Conservation (phyloP, 805 yeast genomes). For the Yamadazyma phyllophila region DNA sequence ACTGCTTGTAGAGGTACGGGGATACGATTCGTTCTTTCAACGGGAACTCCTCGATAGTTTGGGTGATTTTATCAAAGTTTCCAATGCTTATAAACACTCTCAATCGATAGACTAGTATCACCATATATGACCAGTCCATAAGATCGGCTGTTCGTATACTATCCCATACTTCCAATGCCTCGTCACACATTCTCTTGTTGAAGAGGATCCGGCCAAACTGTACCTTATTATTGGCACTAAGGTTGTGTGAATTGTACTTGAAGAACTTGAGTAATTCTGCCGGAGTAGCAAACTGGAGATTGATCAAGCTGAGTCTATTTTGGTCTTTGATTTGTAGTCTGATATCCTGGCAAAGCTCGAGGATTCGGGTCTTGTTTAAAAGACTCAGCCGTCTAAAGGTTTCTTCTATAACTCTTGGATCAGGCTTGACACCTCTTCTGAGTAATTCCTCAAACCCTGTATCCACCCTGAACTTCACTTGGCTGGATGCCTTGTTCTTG, state of each 20-base stretch:
- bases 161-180: constrained; percentile 20
- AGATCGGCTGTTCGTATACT: constrained; percentile 27
- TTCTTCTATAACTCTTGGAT: constrained; percentile 27
- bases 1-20: constrained; percentile 34
- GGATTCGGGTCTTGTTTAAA: constrained; percentile 10
- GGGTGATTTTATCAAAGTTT: constrained; percentile 19
- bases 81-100: constrained; percentile 20
- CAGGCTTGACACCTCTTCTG: constrained; percentile 36
- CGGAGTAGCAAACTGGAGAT: constrained; percentile 17
- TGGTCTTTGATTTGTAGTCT: constrained; percentile 14
- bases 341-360: constrained; percentile 12
- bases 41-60: constrained; percentile 28
- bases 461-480: constrained; percentile 28
- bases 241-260: constrained; percentile 8
- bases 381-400: constrained; percentile 28
- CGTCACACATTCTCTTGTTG: constrained; percentile 24
- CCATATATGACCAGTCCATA: constrained; percentile 25
- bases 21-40: constrained; percentile 27
- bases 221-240: constrained; percentile 28
- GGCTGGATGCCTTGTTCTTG: constrained; percentile 12
- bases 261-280: constrained; percentile 11
- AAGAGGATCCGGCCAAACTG: constrained; percentile 28
- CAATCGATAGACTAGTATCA: constrained; percentile 23
- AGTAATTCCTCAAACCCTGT: constrained; percentile 33
- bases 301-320: constrained; percentile 23